Conservation (phyloP, 1,284 basidiomycete species). For the Sporisorium iseilematis-ciliati region DNA sequence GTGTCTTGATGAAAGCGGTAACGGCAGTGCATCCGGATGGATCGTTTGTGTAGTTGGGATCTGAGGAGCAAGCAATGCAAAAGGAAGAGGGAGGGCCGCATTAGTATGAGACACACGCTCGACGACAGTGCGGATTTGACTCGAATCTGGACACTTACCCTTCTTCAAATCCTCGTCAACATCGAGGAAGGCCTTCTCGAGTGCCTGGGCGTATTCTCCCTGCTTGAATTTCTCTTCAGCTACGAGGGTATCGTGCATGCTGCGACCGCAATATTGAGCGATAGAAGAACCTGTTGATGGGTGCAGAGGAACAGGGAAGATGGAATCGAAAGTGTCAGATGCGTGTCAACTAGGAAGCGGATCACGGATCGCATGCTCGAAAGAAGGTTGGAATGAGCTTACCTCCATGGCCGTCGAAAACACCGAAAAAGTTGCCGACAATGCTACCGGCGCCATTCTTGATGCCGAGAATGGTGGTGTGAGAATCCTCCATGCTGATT, state of each 20-base stretch:
- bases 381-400: slow-evolving; percentile 62
- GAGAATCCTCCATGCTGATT: slow-evolving; percentile 98
- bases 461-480: slow-evolving; percentile 79
- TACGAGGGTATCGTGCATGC: slow-evolving; percentile 85
- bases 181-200: slow-evolving; percentile 90
- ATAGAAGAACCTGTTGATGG: slow-evolving; percentile 80
- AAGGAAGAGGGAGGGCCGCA: background rate
- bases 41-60: slow-evolving; percentile 87
- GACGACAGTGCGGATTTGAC: background rate
- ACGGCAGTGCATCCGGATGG: slow-evolving; percentile 98
- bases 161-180: slow-evolving; percentile 93
- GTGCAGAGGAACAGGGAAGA: background rate
- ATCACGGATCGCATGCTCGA: background rate
- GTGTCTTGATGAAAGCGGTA: slow-evolving; percentile 73
- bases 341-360: background rate
- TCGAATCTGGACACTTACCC: slow-evolving; percentile 72
- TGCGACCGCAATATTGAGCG: slow-evolving; percentile 89
- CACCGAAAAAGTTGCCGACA: slow-evolving; percentile 84
- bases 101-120: background rate
- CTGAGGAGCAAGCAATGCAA: slow-evolving; percentile 71
- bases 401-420: slow-evolving; percentile 99
- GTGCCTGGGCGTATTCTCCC: slow-evolving; percentile 80
- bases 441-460: slow-evolving; percentile 59
- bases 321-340: background rate
- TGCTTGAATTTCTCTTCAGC: slow-evolving; percentile 80